A percentile compares a stretch with the other conserved stretches of the same genome.
Conservation (phyloP, 2,329 filamentous ascomycete genomes). For the Hypoxylon sp. region DNA sequence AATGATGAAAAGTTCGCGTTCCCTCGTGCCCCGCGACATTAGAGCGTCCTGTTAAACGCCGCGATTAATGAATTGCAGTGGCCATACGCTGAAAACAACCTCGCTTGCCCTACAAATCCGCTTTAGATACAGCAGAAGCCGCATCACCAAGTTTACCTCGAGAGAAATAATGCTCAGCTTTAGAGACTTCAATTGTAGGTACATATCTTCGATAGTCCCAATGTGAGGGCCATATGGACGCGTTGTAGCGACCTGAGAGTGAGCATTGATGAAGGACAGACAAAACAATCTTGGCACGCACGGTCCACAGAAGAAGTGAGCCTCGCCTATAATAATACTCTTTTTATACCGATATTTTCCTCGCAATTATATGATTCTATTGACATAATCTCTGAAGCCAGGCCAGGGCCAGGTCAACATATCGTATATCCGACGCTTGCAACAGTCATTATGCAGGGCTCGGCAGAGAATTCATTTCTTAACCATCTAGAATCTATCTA, state of each 20-base stretch:
- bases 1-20: not conserved
- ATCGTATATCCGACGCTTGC: not conserved
- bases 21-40: not conserved
- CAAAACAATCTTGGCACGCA: not conserved
- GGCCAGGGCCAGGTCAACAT: too few relatives aligned
- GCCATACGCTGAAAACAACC: not conserved
- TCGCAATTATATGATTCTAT: not conserved
- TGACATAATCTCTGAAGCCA: too few relatives aligned
- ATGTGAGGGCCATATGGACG: too few relatives aligned
- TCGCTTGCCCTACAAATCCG: not conserved
- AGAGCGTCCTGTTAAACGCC: not conserved
- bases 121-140: not conserved
- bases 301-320: not conserved
- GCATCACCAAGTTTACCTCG: not conserved
- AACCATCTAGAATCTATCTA: slow-evolving; percentile 48
- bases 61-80: not conserved
- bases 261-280: not conserved
- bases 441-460: not conserved
- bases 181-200: not conserved
- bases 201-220: not conserved
- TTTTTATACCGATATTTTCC: not conserved
- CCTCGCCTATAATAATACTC: not conserved
- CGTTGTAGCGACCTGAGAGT: not conserved
- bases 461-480: not conserved
- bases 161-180: not conserved